These are phyloP conservation scores for Scutellaria barbata DNA, from an alignment of 257 asterid genomes.

Conservation along the genomic window DNA sequence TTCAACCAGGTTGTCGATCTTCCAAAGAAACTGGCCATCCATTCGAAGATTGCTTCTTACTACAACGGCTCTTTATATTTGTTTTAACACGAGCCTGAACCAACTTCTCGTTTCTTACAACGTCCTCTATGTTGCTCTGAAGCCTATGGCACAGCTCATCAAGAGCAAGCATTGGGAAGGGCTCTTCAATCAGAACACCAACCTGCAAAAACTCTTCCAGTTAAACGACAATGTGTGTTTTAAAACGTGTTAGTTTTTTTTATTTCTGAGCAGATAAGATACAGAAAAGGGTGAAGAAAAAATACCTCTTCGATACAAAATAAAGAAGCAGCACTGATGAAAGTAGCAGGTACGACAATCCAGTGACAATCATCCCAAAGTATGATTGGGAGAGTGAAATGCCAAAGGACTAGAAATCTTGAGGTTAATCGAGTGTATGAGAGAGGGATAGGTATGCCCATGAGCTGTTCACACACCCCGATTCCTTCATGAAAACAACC, in stretches of 20 bases:
- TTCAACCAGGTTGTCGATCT: conserved; percentile 47
- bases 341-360: conserved; percentile 98
- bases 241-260: too few species aligned
- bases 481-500: conserved; percentile 86
- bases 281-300: conserved; percentile 11
- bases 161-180: conserved; percentile 94
- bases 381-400: conserved; percentile 88
- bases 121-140: conserved; percentile 59
- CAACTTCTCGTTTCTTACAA: conserved; percentile 55
- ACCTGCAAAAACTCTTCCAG: conserved; percentile 53
- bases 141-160: conserved; percentile 75
- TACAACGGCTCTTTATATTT: conserved; percentile 41
- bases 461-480: conserved; percentile 81
- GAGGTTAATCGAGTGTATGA: conserved; percentile 95
- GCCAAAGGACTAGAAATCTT: conserved; percentile 97
- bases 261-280: neutral
- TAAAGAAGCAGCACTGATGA: conserved; percentile 90
- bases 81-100: conserved; percentile 56
- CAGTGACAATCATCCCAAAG: conserved; percentile 98
- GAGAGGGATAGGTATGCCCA: conserved; percentile 88
- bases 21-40: conserved; percentile 67
- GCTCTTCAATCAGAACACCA: conserved; percentile 96
- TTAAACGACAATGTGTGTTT: neutral
- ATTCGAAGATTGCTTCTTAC: conserved; percentile 50
- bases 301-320: conserved; percentile 96